Evolutionary conservation across 768 basidiomycete genomes (phyloP).

Genomic region (Auriscalpium microsporum): DNA sequence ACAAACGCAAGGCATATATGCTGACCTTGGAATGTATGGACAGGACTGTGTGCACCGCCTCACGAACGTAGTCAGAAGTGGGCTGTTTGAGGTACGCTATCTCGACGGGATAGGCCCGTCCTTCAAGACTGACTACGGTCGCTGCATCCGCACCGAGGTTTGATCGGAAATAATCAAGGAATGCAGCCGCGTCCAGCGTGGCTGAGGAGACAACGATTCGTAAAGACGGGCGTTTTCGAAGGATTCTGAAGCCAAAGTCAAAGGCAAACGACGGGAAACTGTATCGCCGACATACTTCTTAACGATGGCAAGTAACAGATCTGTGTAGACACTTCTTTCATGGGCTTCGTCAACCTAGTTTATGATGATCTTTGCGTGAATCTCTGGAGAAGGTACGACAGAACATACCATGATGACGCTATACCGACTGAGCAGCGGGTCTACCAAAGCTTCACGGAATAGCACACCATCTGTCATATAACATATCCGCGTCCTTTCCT

Average conservation of each 20-base stretch:
- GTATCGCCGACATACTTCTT: conserved; percentile 61
- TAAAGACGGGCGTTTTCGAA: conserved; percentile 82
- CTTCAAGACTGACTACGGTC: conserved; percentile 83
- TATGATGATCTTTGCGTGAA: not conserved
- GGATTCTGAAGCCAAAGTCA: conserved; percentile 49
- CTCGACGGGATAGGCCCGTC: conserved; percentile 92
- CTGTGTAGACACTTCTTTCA: conserved; percentile 93
- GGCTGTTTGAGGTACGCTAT: conserved; percentile 81
- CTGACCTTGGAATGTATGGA: conserved; percentile 71
- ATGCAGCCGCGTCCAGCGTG: conserved; percentile 86
- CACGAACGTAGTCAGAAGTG: conserved; percentile 68
- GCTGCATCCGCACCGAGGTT: conserved; percentile 59
- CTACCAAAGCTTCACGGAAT: conserved; percentile 86
- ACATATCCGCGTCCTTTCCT: conserved; percentile 77
- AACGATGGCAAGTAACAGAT: conserved; percentile 81
- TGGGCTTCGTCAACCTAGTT: conserved; percentile 97
- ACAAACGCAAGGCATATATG: not conserved
- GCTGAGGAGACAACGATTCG: conserved; percentile 93
- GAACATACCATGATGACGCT: conserved; percentile 86
- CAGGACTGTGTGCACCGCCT: conserved; percentile 77
- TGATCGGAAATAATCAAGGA: conserved; percentile 81
- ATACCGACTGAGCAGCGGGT: conserved; percentile 86
- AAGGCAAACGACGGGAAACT: not conserved
- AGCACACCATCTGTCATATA: conserved; percentile 99
- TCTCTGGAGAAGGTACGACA: not conserved